Conservation (phyloP, 2,329 filamentous ascomycete genomes). For the Alternaria sp. region DNA sequence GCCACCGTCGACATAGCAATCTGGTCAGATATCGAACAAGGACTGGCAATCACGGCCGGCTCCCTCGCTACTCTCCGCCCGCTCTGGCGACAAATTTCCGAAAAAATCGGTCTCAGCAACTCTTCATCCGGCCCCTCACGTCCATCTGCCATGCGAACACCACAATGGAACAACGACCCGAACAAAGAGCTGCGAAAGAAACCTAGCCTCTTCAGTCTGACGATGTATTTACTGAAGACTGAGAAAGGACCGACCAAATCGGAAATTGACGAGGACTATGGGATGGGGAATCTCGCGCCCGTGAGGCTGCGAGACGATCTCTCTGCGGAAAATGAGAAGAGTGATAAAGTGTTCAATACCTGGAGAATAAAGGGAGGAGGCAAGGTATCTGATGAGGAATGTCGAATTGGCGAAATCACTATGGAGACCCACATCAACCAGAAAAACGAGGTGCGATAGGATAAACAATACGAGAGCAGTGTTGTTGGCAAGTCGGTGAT, state of each 20-base stretch:
- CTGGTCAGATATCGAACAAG: conserved; percentile 51
- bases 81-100: conserved; percentile 41
- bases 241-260: conserved; percentile 29
- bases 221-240: conserved; percentile 34
- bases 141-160: conserved; percentile 28
- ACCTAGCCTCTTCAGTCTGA: conserved; percentile 34
- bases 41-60: conserved; percentile 49
- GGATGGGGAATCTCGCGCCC: conserved; percentile 34
- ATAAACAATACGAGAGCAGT: neutral
- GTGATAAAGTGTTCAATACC: conserved; percentile 36
- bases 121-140: conserved; percentile 20
- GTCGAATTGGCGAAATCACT: conserved; percentile 34
- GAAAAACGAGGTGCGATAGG: conserved; percentile 25
- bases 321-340: conserved; percentile 29
- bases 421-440: conserved; percentile 39
- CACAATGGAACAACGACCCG: conserved; percentile 29
- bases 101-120: conserved; percentile 33
- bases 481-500: conserved; percentile 1
- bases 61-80: conserved; percentile 51
- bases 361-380: conserved; percentile 44
- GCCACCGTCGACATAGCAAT: conserved; percentile 51
- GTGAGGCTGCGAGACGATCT: conserved; percentile 43
- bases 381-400: conserved; percentile 40
- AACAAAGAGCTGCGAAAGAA: conserved; percentile 27
- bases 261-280: conserved; percentile 33